Percentiles rank a stretch among this genome's conserved stretches.
These are phyloP conservation scores for Chloranthus sessilifolius DNA, from an alignment of 164 flowering plant species.

Conservation along the genomic window DNA sequence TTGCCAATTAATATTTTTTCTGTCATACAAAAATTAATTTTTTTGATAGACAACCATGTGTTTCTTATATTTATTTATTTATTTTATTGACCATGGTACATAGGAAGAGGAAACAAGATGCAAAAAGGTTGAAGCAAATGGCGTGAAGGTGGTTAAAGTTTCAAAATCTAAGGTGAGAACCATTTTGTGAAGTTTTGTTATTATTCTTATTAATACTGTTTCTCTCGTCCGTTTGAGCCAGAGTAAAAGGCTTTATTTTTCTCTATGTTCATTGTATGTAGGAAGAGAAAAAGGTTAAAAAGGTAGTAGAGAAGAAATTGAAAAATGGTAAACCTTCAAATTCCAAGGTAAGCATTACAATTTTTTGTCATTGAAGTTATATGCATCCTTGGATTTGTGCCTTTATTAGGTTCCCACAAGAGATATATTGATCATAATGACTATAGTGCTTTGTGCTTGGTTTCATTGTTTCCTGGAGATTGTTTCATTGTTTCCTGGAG, in stretches of 20 bases:
- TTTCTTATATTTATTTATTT: too few species aligned
- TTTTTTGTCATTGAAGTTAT: not conserved
- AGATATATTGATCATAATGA: not conserved
- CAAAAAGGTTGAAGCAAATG: slow-evolving; percentile 3
- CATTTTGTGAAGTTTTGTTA: not conserved
- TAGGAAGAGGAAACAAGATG: slow-evolving; percentile 13
- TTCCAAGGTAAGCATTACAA: not conserved
- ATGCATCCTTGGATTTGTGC: not conserved
- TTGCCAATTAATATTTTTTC: not conserved
- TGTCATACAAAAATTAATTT: not conserved
- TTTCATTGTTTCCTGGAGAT: not conserved
- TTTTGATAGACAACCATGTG: too few species aligned
- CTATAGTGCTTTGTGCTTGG: not conserved
- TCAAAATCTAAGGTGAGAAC: slow-evolving; percentile 3
- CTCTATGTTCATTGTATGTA: not conserved
- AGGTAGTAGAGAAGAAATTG: not conserved
- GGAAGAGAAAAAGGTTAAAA: not conserved
- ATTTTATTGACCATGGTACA: too few species aligned
- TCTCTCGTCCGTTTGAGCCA: not conserved
- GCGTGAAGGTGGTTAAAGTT: not conserved
- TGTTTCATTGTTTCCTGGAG: not conserved
- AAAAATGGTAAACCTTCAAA: not conserved
- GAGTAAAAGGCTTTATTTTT: not conserved
- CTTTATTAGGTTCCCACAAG: not conserved
- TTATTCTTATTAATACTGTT: not conserved